Evolutionary conservation across 257 asterid species (phyloP), one percentile per base, ranked within the genome.

Genomic region (Salvia hispanica): DNA sequence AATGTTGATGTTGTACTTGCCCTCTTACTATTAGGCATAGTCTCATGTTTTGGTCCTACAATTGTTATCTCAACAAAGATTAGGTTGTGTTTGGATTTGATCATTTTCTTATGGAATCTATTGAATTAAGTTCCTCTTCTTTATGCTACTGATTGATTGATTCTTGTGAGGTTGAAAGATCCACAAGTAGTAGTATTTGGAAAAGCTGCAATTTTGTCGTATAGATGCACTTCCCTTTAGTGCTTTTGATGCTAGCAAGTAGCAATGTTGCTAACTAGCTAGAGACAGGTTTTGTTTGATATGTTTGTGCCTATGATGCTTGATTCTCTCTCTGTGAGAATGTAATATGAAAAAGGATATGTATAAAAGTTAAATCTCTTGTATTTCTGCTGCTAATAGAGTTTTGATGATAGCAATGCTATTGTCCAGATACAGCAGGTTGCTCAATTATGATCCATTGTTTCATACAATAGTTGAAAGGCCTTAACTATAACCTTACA

Each of bases 21-120:
- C 43, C 25, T 62, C 28, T 33, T 18, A 37, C 10, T 11, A 13
- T 53, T 39, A 66, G 73, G 37, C 2, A 2, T 21, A 21, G 2
- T 21, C 25, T 21, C 25, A 0, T 21, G 2, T 21, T 21, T 21
- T 21, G 31, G 31, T 25, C 31, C 31, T 25, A 37, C 18, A 9
- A 46, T 43, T 43, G 46, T 53, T 54, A 4, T 18, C 15, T 13
- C 51, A 39, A 5, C 5, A 16, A n/a, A 42, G 53, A 67, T 67
- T 67, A 40, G 72, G 72, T 31, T 25, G 66, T 45, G 25, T 6
- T 58, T 0, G 47, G 46, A n/a, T 55, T 56, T 67, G 72, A 36
- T 12, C n/a, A 37, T 67, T 21, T 67, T 39, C 36, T 40, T 4
- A 59, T 55, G 34, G 6, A 42, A 4, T n/a, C 11, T 7, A 40